phyloP scores from a whole-genome alignment of 805 yeast species.

The Metschnikowia baotianmanensis region DNA sequence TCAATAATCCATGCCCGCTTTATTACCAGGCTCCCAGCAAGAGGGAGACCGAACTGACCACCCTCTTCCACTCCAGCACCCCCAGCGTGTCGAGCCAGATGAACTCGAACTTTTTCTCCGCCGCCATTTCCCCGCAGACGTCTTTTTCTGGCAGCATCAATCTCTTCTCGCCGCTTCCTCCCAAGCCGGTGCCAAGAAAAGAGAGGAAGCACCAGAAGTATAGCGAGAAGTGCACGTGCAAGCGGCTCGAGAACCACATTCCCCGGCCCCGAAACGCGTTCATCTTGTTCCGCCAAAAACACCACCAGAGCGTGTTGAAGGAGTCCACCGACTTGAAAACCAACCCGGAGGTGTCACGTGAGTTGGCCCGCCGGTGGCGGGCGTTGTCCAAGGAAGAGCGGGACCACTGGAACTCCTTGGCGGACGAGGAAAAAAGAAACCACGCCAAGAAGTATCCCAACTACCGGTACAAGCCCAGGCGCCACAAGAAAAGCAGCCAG shows the following conservation, averaged over 20 bases:
- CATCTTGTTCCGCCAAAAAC: conserved; percentile 79
- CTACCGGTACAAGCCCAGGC: conserved; percentile 77
- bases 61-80: neutral
- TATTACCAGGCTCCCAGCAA: conserved; percentile 5
- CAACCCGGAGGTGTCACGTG: conserved; percentile 80
- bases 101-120: neutral
- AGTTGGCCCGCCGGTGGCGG: conserved; percentile 73
- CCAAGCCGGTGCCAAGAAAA: conserved; percentile 1
- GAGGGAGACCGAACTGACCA: conserved; percentile 2
- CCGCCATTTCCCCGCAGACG: conserved; percentile 1
- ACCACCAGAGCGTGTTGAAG: conserved; percentile 74
- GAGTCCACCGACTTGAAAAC: conserved; percentile 71
- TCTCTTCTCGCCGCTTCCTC: conserved; percentile 3
- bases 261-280: conserved; percentile 88
- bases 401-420: conserved; percentile 75
- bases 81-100: conserved; percentile 1
- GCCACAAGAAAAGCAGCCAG: conserved; percentile 39
- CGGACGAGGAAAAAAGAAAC: conserved; percentile 77
- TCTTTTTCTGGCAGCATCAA: conserved; percentile 3
- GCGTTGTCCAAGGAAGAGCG: conserved; percentile 59
- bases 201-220: conserved; percentile 2
- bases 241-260: conserved; percentile 57
- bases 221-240: conserved; percentile 56
- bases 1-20: conserved; percentile 9
- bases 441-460: conserved; percentile 87